Evolutionary conservation across 257 asterid genomes (phyloP).

Genomic region (Primulina tabacum): DNA sequence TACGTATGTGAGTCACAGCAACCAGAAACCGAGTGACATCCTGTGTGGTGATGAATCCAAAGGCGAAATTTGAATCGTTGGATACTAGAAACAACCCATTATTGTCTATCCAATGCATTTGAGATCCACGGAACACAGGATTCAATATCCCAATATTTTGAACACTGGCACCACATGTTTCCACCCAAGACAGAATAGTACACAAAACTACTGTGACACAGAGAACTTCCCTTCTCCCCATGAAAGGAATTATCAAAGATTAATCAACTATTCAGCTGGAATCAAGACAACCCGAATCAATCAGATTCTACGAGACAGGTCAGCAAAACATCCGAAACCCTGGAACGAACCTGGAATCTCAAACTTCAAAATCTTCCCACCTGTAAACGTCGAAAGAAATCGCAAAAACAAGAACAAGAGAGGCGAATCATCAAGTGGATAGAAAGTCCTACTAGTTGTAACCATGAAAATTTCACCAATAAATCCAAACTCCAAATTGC

Average conservation of each 20-base stretch:
- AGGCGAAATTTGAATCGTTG: constrained; percentile 63
- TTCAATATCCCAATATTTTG: constrained; percentile 53
- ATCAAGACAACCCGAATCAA: too few relatives aligned
- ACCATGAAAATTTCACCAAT: too few relatives aligned
- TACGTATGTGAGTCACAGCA: constrained; percentile 60
- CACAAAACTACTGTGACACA: constrained; percentile 23
- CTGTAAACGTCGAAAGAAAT: too few relatives aligned
- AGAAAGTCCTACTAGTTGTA: too few relatives aligned
- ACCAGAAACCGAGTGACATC: constrained; percentile 69
- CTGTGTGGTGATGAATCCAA: constrained; percentile 56
- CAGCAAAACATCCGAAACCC: too few relatives aligned
- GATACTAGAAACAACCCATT: constrained; percentile 69
- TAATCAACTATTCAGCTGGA: too few relatives aligned
- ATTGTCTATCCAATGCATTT: constrained; percentile 73
- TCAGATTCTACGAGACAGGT: too few relatives aligned
- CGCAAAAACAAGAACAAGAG: too few relatives aligned
- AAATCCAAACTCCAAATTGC: too few relatives aligned
- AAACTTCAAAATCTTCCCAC: too few relatives aligned
- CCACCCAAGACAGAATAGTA: constrained; percentile 30
- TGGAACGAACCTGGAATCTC: constrained; percentile 12
- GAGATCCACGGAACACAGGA: constrained; percentile 68
- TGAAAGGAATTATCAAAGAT: too few relatives aligned
- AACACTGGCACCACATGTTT: constrained; percentile 51
- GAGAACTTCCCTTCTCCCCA: constrained; percentile 42
- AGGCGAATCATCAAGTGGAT: too few relatives aligned